Conservation (phyloP, 2,329 filamentous ascomycete genomes). For the Colletotrichum phormii region DNA sequence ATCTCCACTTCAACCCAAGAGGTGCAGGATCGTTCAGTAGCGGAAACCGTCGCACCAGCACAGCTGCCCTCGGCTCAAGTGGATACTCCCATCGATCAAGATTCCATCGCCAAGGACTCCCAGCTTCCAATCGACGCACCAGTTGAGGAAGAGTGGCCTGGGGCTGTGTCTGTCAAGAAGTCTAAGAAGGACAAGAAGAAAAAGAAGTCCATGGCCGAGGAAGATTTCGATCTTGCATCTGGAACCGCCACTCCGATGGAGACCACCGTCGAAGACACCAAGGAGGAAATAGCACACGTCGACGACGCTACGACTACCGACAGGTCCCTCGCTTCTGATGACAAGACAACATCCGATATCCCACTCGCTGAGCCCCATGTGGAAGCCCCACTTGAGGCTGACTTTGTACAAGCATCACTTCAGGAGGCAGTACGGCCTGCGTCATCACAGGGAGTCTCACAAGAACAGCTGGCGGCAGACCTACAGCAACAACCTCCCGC, state of each 20-base stretch:
- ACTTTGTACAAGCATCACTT: not conserved
- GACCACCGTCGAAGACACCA: not conserved
- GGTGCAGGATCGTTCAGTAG: not conserved
- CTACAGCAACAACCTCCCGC: not conserved
- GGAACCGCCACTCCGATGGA: conserved; percentile 31
- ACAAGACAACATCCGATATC: not conserved
- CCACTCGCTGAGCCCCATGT: not conserved
- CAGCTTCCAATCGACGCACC: not conserved
- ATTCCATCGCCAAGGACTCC: not conserved
- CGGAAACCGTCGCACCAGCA: not conserved
- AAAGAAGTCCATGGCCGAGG: conserved; percentile 11
- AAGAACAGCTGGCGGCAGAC: not conserved
- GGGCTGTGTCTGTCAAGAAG: conserved; percentile 9
- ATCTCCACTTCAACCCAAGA: not conserved
- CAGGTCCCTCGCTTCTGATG: not conserved
- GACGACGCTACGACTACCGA: not conserved
- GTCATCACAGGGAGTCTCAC: not conserved
- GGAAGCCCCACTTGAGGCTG: not conserved
- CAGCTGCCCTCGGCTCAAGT: not conserved
- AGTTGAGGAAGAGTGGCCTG: conserved; percentile 2
- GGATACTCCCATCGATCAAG: not conserved
- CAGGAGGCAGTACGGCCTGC: not conserved
- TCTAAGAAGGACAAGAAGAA: conserved; percentile 41
- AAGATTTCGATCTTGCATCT: conserved; percentile 12
- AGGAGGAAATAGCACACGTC: not conserved